Base-by-base conservation (phyloP, 139 green algal genomes). In the Chlamydomonas sp. region DNA sequence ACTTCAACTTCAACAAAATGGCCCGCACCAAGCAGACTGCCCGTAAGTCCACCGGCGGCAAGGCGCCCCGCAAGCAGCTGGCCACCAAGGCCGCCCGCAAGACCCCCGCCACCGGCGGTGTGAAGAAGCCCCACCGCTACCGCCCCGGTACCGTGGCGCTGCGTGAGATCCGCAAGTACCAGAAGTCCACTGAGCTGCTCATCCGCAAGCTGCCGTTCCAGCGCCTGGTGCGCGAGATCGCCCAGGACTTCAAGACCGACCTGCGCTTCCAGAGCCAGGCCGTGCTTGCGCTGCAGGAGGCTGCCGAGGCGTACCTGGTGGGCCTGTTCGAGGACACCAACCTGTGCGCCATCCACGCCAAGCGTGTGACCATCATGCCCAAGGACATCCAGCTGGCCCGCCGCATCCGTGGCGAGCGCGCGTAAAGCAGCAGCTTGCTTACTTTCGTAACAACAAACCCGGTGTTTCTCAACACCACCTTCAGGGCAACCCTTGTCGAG, bases 21-120 rank as follows among this genome's bases (percentile, higher is more conserved):
- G 97, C 97, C 84, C 97, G 97, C 93, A 99, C 97, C 85, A 99
- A 99, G 96, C 97, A 99, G 94, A 99, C 97, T 68, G 97, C 97
- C 7, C 97, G 97, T 87, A 99, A 98, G 96, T 98, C 94, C 89
- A 98, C 96, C 73, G 97, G 97, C 75, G 96, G 96, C 93, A 99
- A 99, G 95, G 97, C 97, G 31, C 97, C 97, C 86, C 92, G 97
- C 67, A 99, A 98, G 96, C 96, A 98, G 94, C 95, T 98, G 81
- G 96, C 96, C 89, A 98, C 96, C 88, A 95, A 97, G 94, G 97
- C 97, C 80, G 97, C 97, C 63, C 95, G 96, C 93, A 99, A 98
- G 95, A 88, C 84, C 14, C 96, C 97, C 61, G 94, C 97, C 83
- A 98, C 96, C 67, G 97, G 96, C 81, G 96, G 96, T 78, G 96